Conservation (phyloP, 1,139 yeast genomes). For the Yamadazyma atmosphaerica region DNA sequence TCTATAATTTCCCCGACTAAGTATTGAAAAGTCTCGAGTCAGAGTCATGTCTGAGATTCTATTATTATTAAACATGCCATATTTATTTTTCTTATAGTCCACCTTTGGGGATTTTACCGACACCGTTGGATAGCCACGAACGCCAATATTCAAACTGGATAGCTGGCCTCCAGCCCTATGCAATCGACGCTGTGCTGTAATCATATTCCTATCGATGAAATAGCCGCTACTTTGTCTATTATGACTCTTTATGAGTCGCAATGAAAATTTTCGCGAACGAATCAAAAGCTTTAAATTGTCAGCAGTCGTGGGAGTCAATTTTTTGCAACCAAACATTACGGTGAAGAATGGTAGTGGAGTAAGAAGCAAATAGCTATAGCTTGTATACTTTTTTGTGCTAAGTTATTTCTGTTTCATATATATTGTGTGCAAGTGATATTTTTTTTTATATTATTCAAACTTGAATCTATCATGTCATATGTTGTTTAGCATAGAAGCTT, state of each 20-base stretch:
- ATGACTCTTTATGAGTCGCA: constrained; percentile 1
- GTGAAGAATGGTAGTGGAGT: not conserved
- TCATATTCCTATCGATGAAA: too few species aligned
- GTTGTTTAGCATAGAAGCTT: not conserved
- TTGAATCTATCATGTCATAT: too few species aligned
- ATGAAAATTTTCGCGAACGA: constrained; percentile 1
- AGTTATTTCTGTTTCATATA: too few species aligned
- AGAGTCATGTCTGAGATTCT: not conserved
- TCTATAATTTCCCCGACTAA: not conserved
- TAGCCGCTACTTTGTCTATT: too few species aligned
- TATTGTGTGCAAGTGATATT: too few species aligned
- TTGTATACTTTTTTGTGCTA: too few species aligned
- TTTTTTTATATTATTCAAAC: too few species aligned
- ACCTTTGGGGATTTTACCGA: too few species aligned
- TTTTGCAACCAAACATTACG: not conserved
- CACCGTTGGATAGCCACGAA: too few species aligned
- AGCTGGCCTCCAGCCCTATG: not conserved
- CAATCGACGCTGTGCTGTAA: not conserved
- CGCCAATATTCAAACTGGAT: not conserved
- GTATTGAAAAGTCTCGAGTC: not conserved
- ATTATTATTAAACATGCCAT: too few species aligned
- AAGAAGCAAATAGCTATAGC: too few species aligned
- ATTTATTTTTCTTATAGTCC: not conserved
- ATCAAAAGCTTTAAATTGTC: constrained; percentile 1
- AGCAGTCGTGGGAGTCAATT: constrained; percentile 1